Evolutionary conservation across 148 eudicot genomes (phyloP).

Genomic region (Fagopyrum tataricum): DNA sequence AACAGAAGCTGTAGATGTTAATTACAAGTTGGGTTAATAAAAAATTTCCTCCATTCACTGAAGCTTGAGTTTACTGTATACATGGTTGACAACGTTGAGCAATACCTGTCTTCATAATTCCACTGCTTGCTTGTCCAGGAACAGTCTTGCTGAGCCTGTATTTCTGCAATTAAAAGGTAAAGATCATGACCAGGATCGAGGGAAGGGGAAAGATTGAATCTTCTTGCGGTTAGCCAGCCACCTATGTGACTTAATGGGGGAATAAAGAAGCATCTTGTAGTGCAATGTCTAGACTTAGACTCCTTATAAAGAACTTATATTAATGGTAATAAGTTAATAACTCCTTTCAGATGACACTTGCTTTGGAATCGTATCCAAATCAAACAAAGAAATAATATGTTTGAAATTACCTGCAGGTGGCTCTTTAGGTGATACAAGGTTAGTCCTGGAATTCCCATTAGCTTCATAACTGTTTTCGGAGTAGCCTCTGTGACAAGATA

Average conservation of each 20-base stretch:
- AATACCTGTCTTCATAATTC: slow-evolving; percentile 31
- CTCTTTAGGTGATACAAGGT: slow-evolving; percentile 29
- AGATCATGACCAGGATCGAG: not conserved
- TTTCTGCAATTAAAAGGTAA: slow-evolving; percentile 29
- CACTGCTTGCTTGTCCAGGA: slow-evolving; percentile 35
- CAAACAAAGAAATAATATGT: not conserved
- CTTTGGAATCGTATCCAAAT: not conserved
- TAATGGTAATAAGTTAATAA: not conserved
- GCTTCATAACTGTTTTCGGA: slow-evolving; percentile 23
- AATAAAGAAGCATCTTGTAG: not conserved
- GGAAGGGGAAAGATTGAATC: too few relatives aligned
- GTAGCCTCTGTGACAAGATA: slow-evolving; percentile 45
- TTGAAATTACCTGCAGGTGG: slow-evolving; percentile 25
- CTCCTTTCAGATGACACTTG: too few relatives aligned
- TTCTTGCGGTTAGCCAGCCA: not conserved
- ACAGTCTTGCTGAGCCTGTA: slow-evolving; percentile 58
- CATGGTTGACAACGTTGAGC: not conserved
- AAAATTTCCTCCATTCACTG: not conserved
- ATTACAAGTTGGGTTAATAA: not conserved
- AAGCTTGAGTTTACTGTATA: not conserved
- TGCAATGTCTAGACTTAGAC: not conserved
- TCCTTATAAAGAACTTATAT: not conserved
- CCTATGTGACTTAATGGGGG: not conserved
- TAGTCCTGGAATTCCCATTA: slow-evolving; percentile 25
- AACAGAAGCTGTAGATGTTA: slow-evolving; percentile 23